Percentiles rank a stretch among this genome's conserved stretches.
These are phyloP conservation scores for Chaetomium globosum DNA, from an alignment of 2,329 filamentous ascomycete species.

Conservation along the genomic window DNA sequence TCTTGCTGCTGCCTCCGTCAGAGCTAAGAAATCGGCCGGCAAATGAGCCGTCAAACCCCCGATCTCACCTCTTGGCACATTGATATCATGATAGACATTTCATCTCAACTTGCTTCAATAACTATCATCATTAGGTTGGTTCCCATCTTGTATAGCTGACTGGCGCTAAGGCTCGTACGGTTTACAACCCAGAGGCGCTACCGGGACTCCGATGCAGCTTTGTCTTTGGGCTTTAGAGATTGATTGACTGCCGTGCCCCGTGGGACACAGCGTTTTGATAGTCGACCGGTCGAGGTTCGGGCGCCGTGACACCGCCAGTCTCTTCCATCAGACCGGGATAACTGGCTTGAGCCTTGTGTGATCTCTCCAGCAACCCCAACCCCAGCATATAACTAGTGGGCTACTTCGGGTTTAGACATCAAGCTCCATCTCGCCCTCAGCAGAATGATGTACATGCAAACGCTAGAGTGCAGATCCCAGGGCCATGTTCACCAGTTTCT, in stretches of 20 bases:
- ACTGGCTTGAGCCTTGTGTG: not conserved
- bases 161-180: not conserved
- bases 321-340: slow-evolving; percentile 26
- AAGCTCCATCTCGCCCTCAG: not conserved
- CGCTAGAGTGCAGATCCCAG: not conserved
- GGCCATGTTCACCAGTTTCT: not conserved
- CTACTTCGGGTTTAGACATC: not conserved
- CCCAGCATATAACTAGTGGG: not conserved
- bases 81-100: not conserved
- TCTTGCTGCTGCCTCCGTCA: not conserved
- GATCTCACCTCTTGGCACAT: not conserved
- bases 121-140: not conserved
- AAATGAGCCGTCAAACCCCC: not conserved
- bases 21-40: not conserved
- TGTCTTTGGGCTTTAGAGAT: not conserved
- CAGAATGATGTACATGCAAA: not conserved
- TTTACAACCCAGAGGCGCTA: not conserved
- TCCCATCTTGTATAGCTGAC: not conserved
- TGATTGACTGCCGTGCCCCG: slow-evolving; percentile 29
- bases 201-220: not conserved
- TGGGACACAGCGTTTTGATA: slow-evolving; percentile 29
- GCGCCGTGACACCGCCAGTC: slow-evolving; percentile 23
- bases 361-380: not conserved
- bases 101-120: not conserved
- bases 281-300: slow-evolving; percentile 10